phyloP scores from a whole-genome alignment of 768 basidiomycete species.

The Rhizopogon salebrosus region DNA sequence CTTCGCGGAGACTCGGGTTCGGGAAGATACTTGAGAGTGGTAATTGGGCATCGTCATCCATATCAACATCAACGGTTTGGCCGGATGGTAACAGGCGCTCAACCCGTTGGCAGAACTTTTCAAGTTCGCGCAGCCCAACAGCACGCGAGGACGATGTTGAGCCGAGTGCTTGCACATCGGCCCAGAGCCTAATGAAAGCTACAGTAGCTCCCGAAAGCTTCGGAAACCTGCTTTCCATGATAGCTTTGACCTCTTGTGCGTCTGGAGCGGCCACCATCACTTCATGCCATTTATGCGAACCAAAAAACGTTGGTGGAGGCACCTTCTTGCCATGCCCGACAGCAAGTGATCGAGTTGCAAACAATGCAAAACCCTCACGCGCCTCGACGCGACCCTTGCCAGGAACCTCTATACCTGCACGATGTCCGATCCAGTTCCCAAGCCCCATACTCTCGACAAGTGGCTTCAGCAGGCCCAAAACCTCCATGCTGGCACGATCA shows the following conservation, averaged over 20 bases:
- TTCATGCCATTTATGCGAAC: conserved; percentile 79
- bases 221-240: conserved; percentile 65
- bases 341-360: conserved; percentile 76
- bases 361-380: conserved; percentile 75
- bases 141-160: conserved; percentile 49
- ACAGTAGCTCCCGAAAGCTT: conserved; percentile 47
- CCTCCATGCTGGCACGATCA: conserved; percentile 85
- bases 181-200: conserved; percentile 69
- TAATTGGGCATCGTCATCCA: conserved; percentile 30
- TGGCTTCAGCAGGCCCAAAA: conserved; percentile 82
- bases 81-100: conserved; percentile 52
- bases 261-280: conserved; percentile 59
- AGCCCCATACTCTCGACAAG: conserved; percentile 68
- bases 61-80: conserved; percentile 37
- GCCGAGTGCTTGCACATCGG: conserved; percentile 46
- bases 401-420: conserved; percentile 66
- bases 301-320: conserved; percentile 68
- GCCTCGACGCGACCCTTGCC: conserved; percentile 72
- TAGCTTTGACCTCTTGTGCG: conserved; percentile 59
- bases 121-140: conserved; percentile 74
- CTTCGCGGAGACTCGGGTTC: conserved; percentile 77
- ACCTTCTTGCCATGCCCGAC: conserved; percentile 44
- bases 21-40: conserved; percentile 41
- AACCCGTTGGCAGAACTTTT: conserved; percentile 78
- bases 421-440: conserved; percentile 72